Percentiles rank a stretch among this genome's conserved stretches.
Conservation (phyloP, 345 rosid genomes). For the Geranium rotundifolium region DNA sequence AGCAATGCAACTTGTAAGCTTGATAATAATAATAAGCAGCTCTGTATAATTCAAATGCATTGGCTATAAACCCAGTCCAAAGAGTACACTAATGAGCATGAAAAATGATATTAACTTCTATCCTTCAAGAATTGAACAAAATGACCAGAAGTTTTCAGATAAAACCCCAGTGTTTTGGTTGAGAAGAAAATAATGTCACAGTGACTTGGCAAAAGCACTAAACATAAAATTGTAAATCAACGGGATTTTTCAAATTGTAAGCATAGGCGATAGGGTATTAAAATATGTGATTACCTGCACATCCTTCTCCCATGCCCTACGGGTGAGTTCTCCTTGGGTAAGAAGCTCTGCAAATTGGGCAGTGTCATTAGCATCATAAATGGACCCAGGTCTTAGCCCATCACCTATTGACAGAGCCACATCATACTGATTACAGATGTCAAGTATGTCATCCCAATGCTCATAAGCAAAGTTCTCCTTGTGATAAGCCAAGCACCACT, state of each 20-base stretch:
- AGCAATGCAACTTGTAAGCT: not conserved
- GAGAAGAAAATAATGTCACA: not conserved
- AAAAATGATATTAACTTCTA: not conserved
- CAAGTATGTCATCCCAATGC: conserved; percentile 98
- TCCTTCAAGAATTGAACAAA: not conserved
- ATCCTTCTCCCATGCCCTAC: conserved; percentile 96
- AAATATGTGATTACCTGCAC: conserved; percentile 54
- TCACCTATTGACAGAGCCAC: conserved; percentile 93
- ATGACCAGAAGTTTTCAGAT: not conserved
- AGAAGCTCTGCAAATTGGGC: conserved; percentile 98
- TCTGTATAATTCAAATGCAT: not conserved
- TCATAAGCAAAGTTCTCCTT: conserved; percentile 96
- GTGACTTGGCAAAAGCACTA: not conserved
- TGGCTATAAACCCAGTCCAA: not conserved
- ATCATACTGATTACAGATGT: conserved; percentile 91
- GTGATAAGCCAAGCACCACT: conserved; percentile 94
- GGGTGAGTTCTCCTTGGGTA: conserved; percentile 95
- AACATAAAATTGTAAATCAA: not conserved
- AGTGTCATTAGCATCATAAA: conserved; percentile 96
- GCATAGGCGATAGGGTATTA: conserved; percentile 1
- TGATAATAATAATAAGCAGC: not conserved
- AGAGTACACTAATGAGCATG: not conserved
- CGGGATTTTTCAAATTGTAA: not conserved
- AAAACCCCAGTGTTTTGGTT: not conserved
- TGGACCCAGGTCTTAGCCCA: conserved; percentile 94